Base-by-base conservation (phyloP, 1,284 basidiomycete species). In the Microbotryomycetes sp. region DNA sequence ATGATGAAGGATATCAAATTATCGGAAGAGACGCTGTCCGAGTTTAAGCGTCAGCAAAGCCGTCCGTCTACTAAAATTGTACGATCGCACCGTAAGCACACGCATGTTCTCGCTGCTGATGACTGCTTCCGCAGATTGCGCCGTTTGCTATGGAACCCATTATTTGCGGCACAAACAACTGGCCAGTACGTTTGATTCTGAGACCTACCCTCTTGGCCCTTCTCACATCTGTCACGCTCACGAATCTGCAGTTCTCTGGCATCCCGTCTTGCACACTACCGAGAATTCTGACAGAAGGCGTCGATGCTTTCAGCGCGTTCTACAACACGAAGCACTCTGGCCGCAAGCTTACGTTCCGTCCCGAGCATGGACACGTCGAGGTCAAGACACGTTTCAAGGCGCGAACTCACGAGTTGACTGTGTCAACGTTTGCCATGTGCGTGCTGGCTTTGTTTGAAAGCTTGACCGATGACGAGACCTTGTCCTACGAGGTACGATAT, bases 1-100 rank as follows among this genome's bases (percentile, higher is more conserved):
- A 99, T 99, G 96, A 94, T 99, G 81, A 85, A 93, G 70, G 96
- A 99, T 74, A 94, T 99, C 85, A 90, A 86, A 71, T 76, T 96
- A 45, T 94, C 90, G 21, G 78, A 80, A 27, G 96, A 99, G 59
- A 86, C 85, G 7, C 90, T 88, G 80, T 79, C 82, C 55, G 82
- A 82, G 4, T 98, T 91, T 75, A 81, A 81, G 56, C 79, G 78
- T 24, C 57, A 66, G 45, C 60, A 71, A 46, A 61, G 57, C 30
- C 59, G 57, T 61, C 3, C 56, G 53, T 28, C 61, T 21, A 47
- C 57, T 13, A 45, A 23, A 9, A 26, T 45, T 24, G 60, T 64
- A 41, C 9, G 35, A 41, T 9, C 35, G 35, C 35, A 18, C n/a
- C 28, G 16, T 31, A 18, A 15, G 16, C 50, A 15, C 28, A 57